A percentile compares a stretch with the other conserved stretches of the same genome.
Conservation (phyloP, 2,329 filamentous ascomycete genomes). For the Sporothrix luriei region DNA sequence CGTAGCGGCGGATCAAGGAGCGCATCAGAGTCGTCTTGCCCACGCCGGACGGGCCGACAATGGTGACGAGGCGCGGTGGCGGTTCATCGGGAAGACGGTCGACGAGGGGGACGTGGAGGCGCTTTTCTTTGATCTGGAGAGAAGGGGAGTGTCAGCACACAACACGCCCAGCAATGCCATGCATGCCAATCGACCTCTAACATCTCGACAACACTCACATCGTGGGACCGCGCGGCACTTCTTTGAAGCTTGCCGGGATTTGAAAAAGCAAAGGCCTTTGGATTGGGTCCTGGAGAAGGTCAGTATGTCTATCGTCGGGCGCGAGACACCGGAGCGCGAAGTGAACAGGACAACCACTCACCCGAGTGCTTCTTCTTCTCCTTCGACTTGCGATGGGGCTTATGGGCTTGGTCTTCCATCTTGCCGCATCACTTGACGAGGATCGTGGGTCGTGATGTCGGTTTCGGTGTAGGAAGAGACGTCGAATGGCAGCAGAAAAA, state of each 20-base stretch:
- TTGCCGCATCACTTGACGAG: slow-evolving; percentile 40
- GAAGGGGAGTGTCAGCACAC: neutral
- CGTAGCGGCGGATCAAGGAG: slow-evolving; percentile 88
- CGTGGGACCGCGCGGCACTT: slow-evolving; percentile 71
- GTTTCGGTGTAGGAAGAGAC: slow-evolving; percentile 11
- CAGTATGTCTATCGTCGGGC: neutral
- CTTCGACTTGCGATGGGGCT: slow-evolving; percentile 82
- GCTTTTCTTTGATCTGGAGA: slow-evolving; percentile 83
- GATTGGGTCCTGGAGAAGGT: slow-evolving; percentile 66
- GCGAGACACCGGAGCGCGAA: neutral
- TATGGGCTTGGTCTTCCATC: slow-evolving; percentile 84
- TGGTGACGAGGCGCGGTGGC: slow-evolving; percentile 86
- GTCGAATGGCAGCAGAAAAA: slow-evolving; percentile 4
- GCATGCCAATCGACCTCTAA: too few relatives aligned
- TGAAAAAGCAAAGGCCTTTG: slow-evolving; percentile 86
- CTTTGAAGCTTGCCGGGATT: slow-evolving; percentile 79
- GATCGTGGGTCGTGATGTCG: slow-evolving; percentile 24
- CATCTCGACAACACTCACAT: slow-evolving; percentile 51
- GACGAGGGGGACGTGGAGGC: slow-evolving; percentile 93
- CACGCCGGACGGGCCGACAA: slow-evolving; percentile 77
- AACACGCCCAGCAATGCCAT: neutral
- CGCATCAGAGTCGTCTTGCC: slow-evolving; percentile 54
- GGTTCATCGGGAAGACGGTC: slow-evolving; percentile 95
- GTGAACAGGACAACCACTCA: slow-evolving; percentile 41
- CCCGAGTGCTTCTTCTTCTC: slow-evolving; percentile 76